A percentile compares a stretch with the other conserved stretches of the same genome.
These are phyloP conservation scores for Podaxis sp. DNA, from an alignment of 768 basidiomycete genomes.

Conservation along the genomic window DNA sequence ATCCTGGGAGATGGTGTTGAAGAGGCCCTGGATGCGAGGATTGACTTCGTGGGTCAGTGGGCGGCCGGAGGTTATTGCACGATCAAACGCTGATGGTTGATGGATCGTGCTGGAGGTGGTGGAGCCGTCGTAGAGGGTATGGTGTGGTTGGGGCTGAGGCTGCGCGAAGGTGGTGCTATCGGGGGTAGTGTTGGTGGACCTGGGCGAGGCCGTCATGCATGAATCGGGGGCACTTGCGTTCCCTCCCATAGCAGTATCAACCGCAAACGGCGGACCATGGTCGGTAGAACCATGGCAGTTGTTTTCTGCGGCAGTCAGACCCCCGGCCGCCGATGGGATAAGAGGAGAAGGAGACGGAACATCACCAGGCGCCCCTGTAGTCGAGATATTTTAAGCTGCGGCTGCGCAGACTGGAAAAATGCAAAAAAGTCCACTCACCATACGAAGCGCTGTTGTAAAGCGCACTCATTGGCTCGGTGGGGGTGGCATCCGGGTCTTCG, in stretches of 20 bases:
- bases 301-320: constrained; percentile 18
- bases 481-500: constrained; percentile 17
- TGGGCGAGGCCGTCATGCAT: not conserved
- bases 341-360: constrained; percentile 35
- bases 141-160: not conserved
- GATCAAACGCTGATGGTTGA: not conserved
- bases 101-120: constrained; percentile 13
- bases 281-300: not conserved
- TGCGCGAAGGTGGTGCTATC: not conserved
- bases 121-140: not conserved
- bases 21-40: constrained; percentile 25
- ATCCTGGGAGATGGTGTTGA: constrained; percentile 38
- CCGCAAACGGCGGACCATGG: not conserved
- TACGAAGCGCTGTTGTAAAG: not conserved
- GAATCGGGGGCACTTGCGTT: too few species aligned
- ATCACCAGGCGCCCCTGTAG: constrained; percentile 46
- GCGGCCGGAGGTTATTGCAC: not conserved
- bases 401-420: constrained; percentile 11
- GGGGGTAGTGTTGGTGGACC: not conserved
- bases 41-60: constrained; percentile 18
- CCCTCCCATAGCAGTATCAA: not conserved
- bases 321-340: constrained; percentile 30
- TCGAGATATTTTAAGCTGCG: constrained; percentile 26
- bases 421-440: constrained; percentile 19
- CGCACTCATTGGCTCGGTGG: not conserved